phyloP scores from a whole-genome alignment of 495 filamentous ascomycete genomes.

The Amniculicola lignicola region DNA sequence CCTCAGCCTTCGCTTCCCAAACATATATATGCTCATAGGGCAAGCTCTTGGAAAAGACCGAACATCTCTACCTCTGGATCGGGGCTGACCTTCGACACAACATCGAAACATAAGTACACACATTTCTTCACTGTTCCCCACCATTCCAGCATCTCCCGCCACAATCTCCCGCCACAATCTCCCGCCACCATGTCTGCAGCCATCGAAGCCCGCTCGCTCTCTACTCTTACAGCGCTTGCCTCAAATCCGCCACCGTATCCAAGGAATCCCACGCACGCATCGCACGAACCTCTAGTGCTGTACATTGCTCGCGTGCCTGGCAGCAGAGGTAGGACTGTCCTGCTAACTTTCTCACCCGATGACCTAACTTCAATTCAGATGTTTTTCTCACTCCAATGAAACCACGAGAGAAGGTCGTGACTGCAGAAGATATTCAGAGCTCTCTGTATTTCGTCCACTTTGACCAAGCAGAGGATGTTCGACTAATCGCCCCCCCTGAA shows the following conservation, averaged over 20 bases:
- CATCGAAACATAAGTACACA: too few relatives aligned
- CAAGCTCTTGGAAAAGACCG: neutral
- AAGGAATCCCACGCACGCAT: conserved; percentile 63
- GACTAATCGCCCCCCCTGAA: conserved; percentile 9
- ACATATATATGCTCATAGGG: neutral
- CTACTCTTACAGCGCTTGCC: conserved; percentile 73
- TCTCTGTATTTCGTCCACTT: conserved; percentile 91
- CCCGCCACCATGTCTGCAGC: conserved; percentile 36
- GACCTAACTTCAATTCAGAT: conserved; percentile 52
- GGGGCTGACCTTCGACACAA: too few relatives aligned
- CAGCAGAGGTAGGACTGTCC: conserved; percentile 63
- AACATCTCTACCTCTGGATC: neutral
- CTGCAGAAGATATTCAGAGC: conserved; percentile 77
- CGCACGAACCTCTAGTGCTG: conserved; percentile 65
- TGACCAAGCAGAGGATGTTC: conserved; percentile 59
- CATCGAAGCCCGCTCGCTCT: conserved; percentile 79
- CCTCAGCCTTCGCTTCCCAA: neutral
- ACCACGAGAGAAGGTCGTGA: conserved; percentile 81
- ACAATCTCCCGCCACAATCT: conserved; percentile 11
- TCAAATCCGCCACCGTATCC: conserved; percentile 83
- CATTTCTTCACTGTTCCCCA: too few relatives aligned
- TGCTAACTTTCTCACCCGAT: conserved; percentile 10
- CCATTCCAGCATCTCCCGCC: neutral
- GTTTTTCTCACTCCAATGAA: conserved; percentile 90
- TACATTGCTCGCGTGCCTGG: conserved; percentile 94